Base-by-base conservation (phyloP, 805 yeast species). In the Sungouiella thailandica region DNA sequence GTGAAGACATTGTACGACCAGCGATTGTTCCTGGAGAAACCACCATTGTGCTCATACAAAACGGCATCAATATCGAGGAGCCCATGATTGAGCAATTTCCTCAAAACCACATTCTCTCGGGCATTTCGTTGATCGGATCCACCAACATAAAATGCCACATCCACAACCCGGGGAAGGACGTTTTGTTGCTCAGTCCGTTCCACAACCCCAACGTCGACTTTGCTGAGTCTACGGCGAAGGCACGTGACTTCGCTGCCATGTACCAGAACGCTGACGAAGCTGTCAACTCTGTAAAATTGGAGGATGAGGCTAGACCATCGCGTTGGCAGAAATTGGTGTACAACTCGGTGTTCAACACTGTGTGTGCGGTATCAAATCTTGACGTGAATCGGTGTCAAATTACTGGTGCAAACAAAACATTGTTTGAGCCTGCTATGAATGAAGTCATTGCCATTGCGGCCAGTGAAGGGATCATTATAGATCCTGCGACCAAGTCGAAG, bases 401-500 rank as follows among this genome's bases (percentile, higher is more conserved):
- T 9, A 52, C 45, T 25, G 52, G 50, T 13, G 63, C 55, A 8
- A 59, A 56, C 37, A 52, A 55, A 10, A 36, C 45, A 0, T 37
- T 65, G 12, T 50, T 65, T 29, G 36, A 47, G 15, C 86, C 85
- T 3, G 82, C 84, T 0, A 81, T 81, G 88, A 55, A 63, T 23
- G 94, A 83, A 54, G 67, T 84, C 12, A 55, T 72, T 14, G 68
- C 67, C 3, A 71, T 83, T 38, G 94, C 95, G 8, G 72, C 71
- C 32, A 75, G 84, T 7, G 89, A 80, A 37, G 85, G 85, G 0
- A 69, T 73, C 8, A 35, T n/a, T n/a, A 19, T 7, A 7, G 7
- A 9, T 9, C 22, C 7, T 7, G 72, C 58, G 12, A 53, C 68
- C 13, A 73, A 73, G 39, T 63, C 72, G 17, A 40, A 49, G 29